Conservation (phyloP, 2,329 filamentous ascomycete species). For the Calonectria pseudoreteaudii region DNA sequence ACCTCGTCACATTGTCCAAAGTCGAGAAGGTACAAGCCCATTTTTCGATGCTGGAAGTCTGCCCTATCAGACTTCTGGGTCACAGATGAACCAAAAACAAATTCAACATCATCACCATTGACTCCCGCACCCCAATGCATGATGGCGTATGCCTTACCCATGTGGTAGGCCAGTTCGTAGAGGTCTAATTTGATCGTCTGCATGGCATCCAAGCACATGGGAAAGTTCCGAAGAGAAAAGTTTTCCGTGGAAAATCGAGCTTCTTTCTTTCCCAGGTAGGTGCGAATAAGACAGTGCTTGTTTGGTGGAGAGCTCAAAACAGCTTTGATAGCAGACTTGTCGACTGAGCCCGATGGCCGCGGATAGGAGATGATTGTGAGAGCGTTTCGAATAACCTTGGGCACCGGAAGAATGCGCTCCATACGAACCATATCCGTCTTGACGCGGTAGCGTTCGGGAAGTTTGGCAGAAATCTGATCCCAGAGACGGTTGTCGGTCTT, state of each 20-base stretch:
- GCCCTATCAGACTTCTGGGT: neutral
- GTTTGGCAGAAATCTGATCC: neutral
- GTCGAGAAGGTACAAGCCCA: slow-evolving; percentile 35
- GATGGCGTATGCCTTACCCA: slow-evolving; percentile 35
- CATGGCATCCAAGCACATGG: slow-evolving; percentile 23
- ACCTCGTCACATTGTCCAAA: slow-evolving; percentile 39
- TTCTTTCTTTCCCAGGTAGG: slow-evolving; percentile 29
- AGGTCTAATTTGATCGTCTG: slow-evolving; percentile 22
- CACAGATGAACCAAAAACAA: slow-evolving; percentile 29
- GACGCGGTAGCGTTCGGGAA: neutral
- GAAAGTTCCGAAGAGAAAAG: slow-evolving; percentile 24
- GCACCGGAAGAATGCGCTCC: neutral
- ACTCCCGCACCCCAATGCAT: slow-evolving; percentile 40
- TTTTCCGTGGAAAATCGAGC: neutral
- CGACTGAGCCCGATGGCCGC: neutral
- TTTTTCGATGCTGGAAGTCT: slow-evolving; percentile 21
- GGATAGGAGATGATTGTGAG: slow-evolving; percentile 30
- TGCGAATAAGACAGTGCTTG: slow-evolving; percentile 37
- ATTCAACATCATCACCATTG: slow-evolving; percentile 38
- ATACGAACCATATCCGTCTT: neutral
- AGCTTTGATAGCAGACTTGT: neutral
- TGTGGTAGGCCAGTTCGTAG: slow-evolving; percentile 19
- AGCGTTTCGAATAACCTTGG: slow-evolving; percentile 13
- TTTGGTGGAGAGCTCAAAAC: slow-evolving; percentile 26
- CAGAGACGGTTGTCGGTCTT: slow-evolving; percentile 1